Evolutionary conservation across 2,329 filamentous ascomycete species (phyloP).

Genomic region (Pseudogymnoascus sp.): DNA sequence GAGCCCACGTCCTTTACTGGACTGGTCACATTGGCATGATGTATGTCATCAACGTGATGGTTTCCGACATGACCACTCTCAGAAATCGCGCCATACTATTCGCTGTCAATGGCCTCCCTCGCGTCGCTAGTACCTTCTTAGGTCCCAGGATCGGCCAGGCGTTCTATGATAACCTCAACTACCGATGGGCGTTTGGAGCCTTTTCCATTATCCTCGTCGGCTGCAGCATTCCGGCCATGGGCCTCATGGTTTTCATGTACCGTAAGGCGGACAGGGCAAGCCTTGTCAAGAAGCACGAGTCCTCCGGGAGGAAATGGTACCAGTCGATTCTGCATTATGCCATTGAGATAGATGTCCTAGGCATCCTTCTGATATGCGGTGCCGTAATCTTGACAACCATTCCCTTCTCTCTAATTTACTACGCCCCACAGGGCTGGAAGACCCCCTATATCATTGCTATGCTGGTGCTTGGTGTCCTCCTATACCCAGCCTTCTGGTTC

Average conservation of each 20-base stretch:
- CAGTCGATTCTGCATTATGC: background rate
- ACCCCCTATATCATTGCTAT: slow-evolving; percentile 39
- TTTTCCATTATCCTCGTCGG: background rate
- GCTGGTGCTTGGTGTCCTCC: slow-evolving; percentile 40
- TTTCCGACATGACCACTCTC: slow-evolving; percentile 39
- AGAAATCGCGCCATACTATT: slow-evolving; percentile 38
- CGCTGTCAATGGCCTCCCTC: slow-evolving; percentile 36
- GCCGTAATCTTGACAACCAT: slow-evolving; percentile 1
- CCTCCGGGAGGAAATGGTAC: background rate
- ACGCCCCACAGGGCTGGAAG: slow-evolving; percentile 14
- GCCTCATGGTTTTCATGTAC: background rate
- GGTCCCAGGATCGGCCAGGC: slow-evolving; percentile 25
- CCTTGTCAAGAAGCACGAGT: background rate
- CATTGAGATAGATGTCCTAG: slow-evolving; percentile 3
- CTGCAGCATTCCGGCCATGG: background rate
- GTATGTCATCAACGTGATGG: slow-evolving; percentile 36
- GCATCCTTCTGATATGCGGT: background rate
- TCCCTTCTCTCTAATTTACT: background rate
- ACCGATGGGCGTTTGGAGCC: slow-evolving; percentile 11
- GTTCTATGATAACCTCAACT: slow-evolving; percentile 13
- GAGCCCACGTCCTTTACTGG: slow-evolving; percentile 51
- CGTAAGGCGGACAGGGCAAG: background rate
- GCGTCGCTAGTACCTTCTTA: slow-evolving; percentile 37
- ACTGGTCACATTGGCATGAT: slow-evolving; percentile 32
- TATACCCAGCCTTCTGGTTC: background rate